Evolutionary conservation across 129 eudicot genomes (phyloP), one percentile per base, ranked within the genome.

Genomic region (Tanacetum coccineum): DNA sequence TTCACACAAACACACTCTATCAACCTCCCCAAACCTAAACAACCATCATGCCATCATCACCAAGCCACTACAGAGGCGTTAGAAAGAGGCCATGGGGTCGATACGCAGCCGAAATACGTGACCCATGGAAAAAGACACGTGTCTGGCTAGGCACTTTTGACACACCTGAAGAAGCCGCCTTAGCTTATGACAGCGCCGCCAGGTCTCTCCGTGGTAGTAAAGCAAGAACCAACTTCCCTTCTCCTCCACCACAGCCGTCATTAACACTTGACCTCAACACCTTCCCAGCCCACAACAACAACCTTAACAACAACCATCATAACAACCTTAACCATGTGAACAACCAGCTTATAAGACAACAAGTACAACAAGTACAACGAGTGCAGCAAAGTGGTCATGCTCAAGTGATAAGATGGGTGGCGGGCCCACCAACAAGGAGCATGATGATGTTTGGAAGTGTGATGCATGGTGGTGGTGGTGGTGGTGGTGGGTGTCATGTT

Each of bases 161-260:
- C 77, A 87, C 97, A 6, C 97, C 97, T 0, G 97, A 90, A 68
- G 92, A 90, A 74, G 97, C 97, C 14, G 93, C 97, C 9, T 25
- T 91, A 6, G 97, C 97, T 36, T 91, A 91, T 73, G 97, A 91
- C 76, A 90, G 89, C 76, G 97, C 97, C 71, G 97, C 97, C 69
- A 76, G 97, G 51, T 79, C 89, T 21, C 93, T 91, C 64, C 84
- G 96, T 30, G 97, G 97, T 19, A 71, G 84, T 15, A 87, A 87
- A 67, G 97, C 97, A 60, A 87, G 81, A 36, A 87, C 95, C 72
- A 91, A 91, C 83, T 87, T 87, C 70, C 89, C 78, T 10, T 78
- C 81, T 32, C 88, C 90, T 28, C 66, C 84, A 39, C 79, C 88
- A 25, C 67, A 73, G 12, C 63, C 79, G n/a, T 59, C 80, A 0